These are phyloP conservation scores for Lyophyllum semitale DNA, from an alignment of 768 basidiomycete genomes.

Conservation along the genomic window DNA sequence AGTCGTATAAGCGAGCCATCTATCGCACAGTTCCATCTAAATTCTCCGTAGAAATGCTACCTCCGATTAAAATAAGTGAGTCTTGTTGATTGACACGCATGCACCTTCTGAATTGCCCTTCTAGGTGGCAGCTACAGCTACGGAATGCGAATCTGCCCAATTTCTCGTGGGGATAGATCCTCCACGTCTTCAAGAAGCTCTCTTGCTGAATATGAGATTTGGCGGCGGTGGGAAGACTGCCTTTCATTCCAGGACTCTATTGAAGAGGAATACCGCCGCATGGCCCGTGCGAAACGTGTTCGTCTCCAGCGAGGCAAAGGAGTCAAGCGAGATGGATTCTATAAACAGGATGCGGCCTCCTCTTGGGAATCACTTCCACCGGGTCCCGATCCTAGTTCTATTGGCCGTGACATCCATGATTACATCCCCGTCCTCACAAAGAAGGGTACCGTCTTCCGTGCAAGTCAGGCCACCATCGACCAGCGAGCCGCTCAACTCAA, in stretches of 20 bases:
- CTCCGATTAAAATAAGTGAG: slow-evolving; percentile 59
- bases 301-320: slow-evolving; percentile 75
- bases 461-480: slow-evolving; percentile 65
- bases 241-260: slow-evolving; percentile 72
- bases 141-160: slow-evolving; percentile 61
- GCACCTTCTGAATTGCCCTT: slow-evolving; percentile 7
- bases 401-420: slow-evolving; percentile 69
- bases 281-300: slow-evolving; percentile 67
- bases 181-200: slow-evolving; percentile 40
- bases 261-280: slow-evolving; percentile 62
- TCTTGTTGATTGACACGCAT: neutral
- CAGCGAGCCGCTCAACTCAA: slow-evolving; percentile 63
- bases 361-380: slow-evolving; percentile 87
- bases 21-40: slow-evolving; percentile 56
- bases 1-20: slow-evolving; percentile 67
- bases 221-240: slow-evolving; percentile 84
- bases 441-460: slow-evolving; percentile 72
- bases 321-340: slow-evolving; percentile 71
- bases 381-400: slow-evolving; percentile 75
- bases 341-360: slow-evolving; percentile 71
- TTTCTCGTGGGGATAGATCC: slow-evolving; percentile 35
- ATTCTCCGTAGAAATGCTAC: slow-evolving; percentile 62
- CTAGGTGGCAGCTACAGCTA: slow-evolving; percentile 57
- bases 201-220: slow-evolving; percentile 65
- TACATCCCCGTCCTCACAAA: slow-evolving; percentile 69